Evolutionary conservation across 805 yeast species (phyloP), one percentile per base, ranked within the genome.

Genomic region (Grigorovia yakushimaensis): DNA sequence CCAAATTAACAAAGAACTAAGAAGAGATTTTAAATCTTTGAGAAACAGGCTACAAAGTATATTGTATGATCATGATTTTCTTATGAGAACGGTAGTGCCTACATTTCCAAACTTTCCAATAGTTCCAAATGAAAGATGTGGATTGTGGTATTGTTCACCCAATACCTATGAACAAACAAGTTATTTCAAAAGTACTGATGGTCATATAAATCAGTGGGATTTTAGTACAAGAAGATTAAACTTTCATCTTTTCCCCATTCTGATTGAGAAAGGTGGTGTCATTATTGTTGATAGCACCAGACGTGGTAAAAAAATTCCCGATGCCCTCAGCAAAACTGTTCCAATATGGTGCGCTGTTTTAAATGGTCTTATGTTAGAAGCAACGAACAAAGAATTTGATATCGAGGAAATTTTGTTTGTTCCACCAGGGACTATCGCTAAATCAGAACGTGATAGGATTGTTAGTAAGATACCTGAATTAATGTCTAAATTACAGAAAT

Each of bases 271-370:
- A 35, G 58, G 66, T 10, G 88, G 88, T 0, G 52, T 77, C 0
- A 66, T 82, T 1, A 68, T 88, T 8, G 82, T 88, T 1, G 96
- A 88, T 62, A 86, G 95, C 13, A 88, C 96, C 0, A 68, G 96
- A 51, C 71, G 88, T 39, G 96, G 96, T 2, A 88, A 88, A 59
- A 65, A 75, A 22, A 79, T 88, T 65, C 96, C 97, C 0, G 97
- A 88, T 62, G 83, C 96, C 0, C 63, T 87, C 6, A 82, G 88
- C 55, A 88, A 88, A 56, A 88, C 96, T 0, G 71, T 88, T 1
- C 96, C 96, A 0, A 84, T 87, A 1, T 88, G 97, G 97, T 84
- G 94, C 64, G 84, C 89, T 0, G 88, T 85, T 4, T 48, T 88
- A 18, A 85, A 84, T 57, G 62, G 63, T 36, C 67, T 82, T 0